Base-by-base conservation (phyloP, 768 basidiomycete species). In the Boletus coccyginus region DNA sequence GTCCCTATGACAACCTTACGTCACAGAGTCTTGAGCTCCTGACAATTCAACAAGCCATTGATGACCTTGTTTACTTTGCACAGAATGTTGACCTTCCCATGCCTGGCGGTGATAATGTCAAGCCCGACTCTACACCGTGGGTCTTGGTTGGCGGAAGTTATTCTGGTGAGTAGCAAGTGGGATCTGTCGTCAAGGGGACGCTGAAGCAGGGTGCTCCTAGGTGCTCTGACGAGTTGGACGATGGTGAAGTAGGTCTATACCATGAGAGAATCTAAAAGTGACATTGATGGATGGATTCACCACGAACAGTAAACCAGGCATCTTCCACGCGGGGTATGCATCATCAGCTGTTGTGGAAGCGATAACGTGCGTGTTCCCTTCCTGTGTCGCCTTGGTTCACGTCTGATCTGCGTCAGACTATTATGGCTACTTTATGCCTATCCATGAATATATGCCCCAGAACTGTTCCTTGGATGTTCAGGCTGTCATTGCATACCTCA, bases 401-500 rank as follows among this genome's bases (percentile, higher is more conserved):
- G n/a, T 52, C 43, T 50, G 39, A 51, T 41, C 29, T 46, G n/a
- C 24, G 10, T 27, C 33, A 68, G 66, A 69, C n/a, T 66, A 53
- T 43, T 61, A 62, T 27, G 75, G 74, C 59, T 91, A 89, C 63
- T 89, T 87, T 67, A 87, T 88, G 56, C 87, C 87, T 13, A 81
- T 87, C 60, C 82, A 82, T 16, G 74, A 81, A 60, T 73, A 81
- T 62, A 89, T 88, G 86, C 84, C 87, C 3, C 60, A 61, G 59
- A 90, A 91, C 68, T 91, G 89, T 70, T 88, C 87, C 9, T 79
- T 85, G 0, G 89, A 91, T 62, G 78, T 89, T 32, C 73, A 87
- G 66, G 79, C 78, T 6, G 86, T 85, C 16, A 78, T 90, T 51
- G 64, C 78, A 7, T 78, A 87, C 60, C 71, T 90, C 39, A 85